Percentiles rank a stretch among this genome's conserved stretches.
These are phyloP conservation scores for Chlorella vulgaris DNA, from an alignment of 139 green algal genomes.

Conservation along the genomic window DNA sequence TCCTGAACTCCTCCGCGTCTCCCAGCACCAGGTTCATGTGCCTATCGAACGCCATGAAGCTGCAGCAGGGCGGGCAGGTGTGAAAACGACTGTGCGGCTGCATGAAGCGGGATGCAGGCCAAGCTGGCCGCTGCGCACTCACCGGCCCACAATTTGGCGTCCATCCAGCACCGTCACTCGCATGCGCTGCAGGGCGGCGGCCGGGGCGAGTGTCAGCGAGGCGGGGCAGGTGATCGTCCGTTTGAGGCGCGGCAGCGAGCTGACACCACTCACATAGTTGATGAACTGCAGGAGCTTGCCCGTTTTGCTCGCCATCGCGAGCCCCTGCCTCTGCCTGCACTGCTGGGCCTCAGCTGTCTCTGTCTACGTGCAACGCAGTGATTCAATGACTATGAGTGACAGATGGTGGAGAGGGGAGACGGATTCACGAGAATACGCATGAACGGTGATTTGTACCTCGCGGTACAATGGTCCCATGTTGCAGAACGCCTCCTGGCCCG, in stretches of 20 bases:
- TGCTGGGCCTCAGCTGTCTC: too few species aligned
- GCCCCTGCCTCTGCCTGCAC: background rate
- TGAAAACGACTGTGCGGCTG: background rate
- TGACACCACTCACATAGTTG: constrained; percentile 87
- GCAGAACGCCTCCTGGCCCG: too few species aligned
- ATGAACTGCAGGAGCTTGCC: constrained; percentile 98
- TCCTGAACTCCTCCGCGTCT: constrained; percentile 95
- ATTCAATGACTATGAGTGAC: too few species aligned
- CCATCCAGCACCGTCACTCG: constrained; percentile 83
- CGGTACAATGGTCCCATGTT: too few species aligned
- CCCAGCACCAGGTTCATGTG: constrained; percentile 99
- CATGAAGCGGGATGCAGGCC: background rate
- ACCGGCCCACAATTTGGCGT: constrained; percentile 94
- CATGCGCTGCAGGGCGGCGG: constrained; percentile 74
- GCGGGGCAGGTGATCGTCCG: constrained; percentile 1
- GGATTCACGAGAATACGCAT: too few species aligned
- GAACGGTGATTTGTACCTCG: too few species aligned
- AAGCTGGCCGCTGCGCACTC: background rate
- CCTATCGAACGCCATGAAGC: constrained; percentile 99
- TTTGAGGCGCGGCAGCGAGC: background rate
- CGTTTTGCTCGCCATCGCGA: constrained; percentile 68
- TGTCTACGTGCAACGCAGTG: too few species aligned
- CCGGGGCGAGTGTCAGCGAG: background rate
- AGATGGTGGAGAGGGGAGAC: too few species aligned
- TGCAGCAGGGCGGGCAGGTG: constrained; percentile 38